Base-by-base conservation (phyloP, 768 basidiomycete genomes). In the Sistotremastrum niveocremeum region DNA sequence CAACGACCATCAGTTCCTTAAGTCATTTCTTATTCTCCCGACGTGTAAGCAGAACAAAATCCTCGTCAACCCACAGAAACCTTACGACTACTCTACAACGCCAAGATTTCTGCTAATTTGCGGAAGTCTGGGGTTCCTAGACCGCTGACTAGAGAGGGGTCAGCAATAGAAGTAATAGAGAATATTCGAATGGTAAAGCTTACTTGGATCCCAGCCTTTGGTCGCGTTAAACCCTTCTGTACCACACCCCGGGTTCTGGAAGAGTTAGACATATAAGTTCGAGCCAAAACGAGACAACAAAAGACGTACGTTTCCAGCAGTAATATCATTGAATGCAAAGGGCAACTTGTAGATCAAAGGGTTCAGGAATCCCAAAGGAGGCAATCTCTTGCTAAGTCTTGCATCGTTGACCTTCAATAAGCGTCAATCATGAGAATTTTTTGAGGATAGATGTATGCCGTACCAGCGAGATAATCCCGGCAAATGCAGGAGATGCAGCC, bases 341-440 rank as follows among this genome's bases (percentile, higher is more conserved):
- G n/a, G 57, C 57, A 4, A 0, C 63, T 65, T 12, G 55, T 83
- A 82, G 2, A 82, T 46, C 41, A 77, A 63, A 2, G 78, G 80
- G 57, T 82, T 82, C 49, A 84, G 62, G 61, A 81, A 81, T 0
- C 81, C 81, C n/a, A 83, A 61, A 29, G 77, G 46, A 7, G 60
- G 53, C 42, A 64, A 60, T 0, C 65, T 62, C 0, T 62, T 62
- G 2, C 60, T 59, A 29, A 80, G 57, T 6, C 77, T 71, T 2
- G 71, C 76, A 46, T 83, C 79, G 44, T 83, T 82, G 44, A 0
- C 53, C 41, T 8, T 61, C 52, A 33, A 59, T 84, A 60, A 69
- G 74, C 5, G 81, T 70, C 48, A 86, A 79, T 0, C 79, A 68
- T 0, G 50, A 49, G 7, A 34, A 37, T n/a, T 42, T 33, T 20